Percentiles rank a stretch among this genome's conserved stretches.
Conservation (phyloP, 495 filamentous ascomycete species). For the Aspergillus egyptiacus region DNA sequence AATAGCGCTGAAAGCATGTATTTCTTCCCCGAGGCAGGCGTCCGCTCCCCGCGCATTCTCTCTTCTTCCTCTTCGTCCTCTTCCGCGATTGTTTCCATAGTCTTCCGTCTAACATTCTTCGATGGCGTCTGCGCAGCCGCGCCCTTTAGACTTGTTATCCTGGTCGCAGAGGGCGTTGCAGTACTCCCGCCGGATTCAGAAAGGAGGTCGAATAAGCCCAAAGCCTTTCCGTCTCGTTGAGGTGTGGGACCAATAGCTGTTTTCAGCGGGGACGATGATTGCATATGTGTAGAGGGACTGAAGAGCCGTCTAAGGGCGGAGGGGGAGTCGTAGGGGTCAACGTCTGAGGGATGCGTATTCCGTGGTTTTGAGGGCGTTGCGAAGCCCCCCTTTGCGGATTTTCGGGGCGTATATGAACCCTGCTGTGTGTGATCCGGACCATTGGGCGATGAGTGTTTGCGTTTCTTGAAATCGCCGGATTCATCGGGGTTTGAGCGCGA, state of each 20-base stretch:
- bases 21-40: conserved; percentile 56
- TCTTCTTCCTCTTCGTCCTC: conserved; percentile 33
- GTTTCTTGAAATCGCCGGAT: conserved; percentile 31
- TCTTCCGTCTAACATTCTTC: conserved; percentile 19
- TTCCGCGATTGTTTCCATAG: conserved; percentile 27
- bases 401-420: conserved; percentile 27
- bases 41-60: conserved; percentile 41
- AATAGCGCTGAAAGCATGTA: conserved; percentile 56
- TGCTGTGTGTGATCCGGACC: conserved; percentile 18
- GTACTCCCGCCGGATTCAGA: conserved; percentile 50
- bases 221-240: conserved; percentile 76
- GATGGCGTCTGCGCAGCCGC: conserved; percentile 39
- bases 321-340: conserved; percentile 54
- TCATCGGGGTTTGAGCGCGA: conserved; percentile 12
- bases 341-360: conserved; percentile 39
- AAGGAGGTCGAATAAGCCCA: conserved; percentile 89
- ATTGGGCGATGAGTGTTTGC: conserved; percentile 33
- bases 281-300: conserved; percentile 48
- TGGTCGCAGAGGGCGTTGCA: conserved; percentile 35
- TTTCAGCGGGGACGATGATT: conserved; percentile 32
- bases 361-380: conserved; percentile 44
- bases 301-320: conserved; percentile 53
- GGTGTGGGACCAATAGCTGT: conserved; percentile 75
- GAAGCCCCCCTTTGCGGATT: conserved; percentile 29
- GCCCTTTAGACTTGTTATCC: conserved; percentile 26